Base-by-base conservation (phyloP, 345 rosid genomes). In the Arabidopsis arenosa region DNA sequence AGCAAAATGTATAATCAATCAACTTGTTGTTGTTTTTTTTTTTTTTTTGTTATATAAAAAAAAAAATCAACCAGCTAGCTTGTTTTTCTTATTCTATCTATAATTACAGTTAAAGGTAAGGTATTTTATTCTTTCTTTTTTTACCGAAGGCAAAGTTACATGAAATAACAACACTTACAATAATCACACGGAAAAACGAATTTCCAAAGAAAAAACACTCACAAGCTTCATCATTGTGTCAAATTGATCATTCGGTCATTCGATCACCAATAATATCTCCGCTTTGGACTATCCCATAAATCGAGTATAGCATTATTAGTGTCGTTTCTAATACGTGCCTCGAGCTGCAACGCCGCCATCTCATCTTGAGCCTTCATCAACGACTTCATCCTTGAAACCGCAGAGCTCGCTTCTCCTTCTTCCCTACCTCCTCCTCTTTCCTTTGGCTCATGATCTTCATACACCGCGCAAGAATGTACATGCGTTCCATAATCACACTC, bases 401-500 rank as follows among this genome's bases (percentile, higher is more conserved):
- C 37, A 0, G 74, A 75, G 41, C 53, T 68, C 45, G 17, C 1
- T 37, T 60, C 73, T 75, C 54, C 79, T 75, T 18, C 60, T 39
- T 2, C 79, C 26, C 26, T 2, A 23, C 26, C 26, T 60, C 14
- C 75, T 44, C n/a, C 11, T 60, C 30, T 40, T 13, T 39, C 28
- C 17, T 68, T 28, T 41, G 47, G 32, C 45, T 40, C 72, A 14
- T 68, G 45, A 3, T 73, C 72, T 55, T 74, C 57, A 23, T 66
- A 35, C 14, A 37, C 72, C 66, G 13, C 14, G 15, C 78, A 74
- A 23, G 78, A 66, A 48, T 57, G 40, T 13, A 74, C 78, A 56
- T 74, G 72, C 7, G 70, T 63, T 11, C 68, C 79, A 45, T 56
- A 75, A 37, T 75, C 79, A n/a, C 79, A 66, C 47, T 66, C 59